phyloP scores from a whole-genome alignment of 768 basidiomycete species.

The Kwoniella sp. region DNA sequence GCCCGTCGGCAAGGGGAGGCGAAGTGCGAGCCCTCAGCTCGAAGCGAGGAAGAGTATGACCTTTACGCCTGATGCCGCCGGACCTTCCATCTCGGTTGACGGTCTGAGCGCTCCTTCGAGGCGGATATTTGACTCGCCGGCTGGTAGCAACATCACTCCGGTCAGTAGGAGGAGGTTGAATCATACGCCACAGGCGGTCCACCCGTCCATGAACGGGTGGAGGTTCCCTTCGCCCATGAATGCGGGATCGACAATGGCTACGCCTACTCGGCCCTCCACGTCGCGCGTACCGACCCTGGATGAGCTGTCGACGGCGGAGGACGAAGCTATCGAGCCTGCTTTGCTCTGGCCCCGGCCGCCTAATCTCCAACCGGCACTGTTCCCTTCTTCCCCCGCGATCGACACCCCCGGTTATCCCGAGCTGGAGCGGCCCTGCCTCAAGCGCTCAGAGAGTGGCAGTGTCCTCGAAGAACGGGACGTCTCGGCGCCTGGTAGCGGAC shows the following conservation, averaged over 20 bases:
- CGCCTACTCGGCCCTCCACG: slow-evolving; percentile 23
- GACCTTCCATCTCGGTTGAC: slow-evolving; percentile 22
- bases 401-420: slow-evolving; percentile 20
- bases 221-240: slow-evolving; percentile 29
- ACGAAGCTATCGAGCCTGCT: slow-evolving; percentile 3
- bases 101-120: slow-evolving; percentile 10
- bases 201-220: slow-evolving; percentile 36
- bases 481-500: slow-evolving; percentile 21
- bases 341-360: slow-evolving; percentile 35
- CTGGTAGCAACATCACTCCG: slow-evolving; percentile 8
- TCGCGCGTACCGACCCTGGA: slow-evolving; percentile 10
- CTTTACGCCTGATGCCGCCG: slow-evolving; percentile 32
- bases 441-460: neutral
- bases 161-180: slow-evolving; percentile 7
- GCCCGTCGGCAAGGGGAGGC: slow-evolving; percentile 16
- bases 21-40: slow-evolving; percentile 28
- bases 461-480: neutral
- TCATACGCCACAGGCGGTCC: slow-evolving; percentile 16
- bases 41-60: slow-evolving; percentile 24
- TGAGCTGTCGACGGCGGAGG: neutral
- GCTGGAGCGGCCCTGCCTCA: neutral
- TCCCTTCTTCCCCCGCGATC: slow-evolving; percentile 29
- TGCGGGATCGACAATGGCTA: slow-evolving; percentile 16
- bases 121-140: slow-evolving; percentile 12
- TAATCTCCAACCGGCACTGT: slow-evolving; percentile 24